Conservation (phyloP, 2,329 filamentous ascomycete genomes). For the Fusarium anthophilum region DNA sequence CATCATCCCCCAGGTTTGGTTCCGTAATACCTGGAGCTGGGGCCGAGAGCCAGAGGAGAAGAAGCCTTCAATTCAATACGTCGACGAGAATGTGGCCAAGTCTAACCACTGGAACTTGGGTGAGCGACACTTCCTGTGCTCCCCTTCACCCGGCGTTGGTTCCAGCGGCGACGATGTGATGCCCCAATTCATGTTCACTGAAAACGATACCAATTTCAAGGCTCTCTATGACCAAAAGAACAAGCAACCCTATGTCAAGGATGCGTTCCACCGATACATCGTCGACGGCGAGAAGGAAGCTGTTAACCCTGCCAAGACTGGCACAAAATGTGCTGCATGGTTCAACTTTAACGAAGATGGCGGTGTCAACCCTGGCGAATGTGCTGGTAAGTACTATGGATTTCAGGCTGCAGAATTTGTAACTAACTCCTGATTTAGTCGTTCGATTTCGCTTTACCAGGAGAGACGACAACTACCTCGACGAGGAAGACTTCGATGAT, state of each 20-base stretch:
- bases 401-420: slow-evolving; percentile 47
- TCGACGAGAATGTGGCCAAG: slow-evolving; percentile 73
- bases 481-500: slow-evolving; percentile 93
- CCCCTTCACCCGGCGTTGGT: slow-evolving; percentile 88
- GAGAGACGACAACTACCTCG: slow-evolving; percentile 79
- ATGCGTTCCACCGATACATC: slow-evolving; percentile 91
- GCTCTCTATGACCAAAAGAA: slow-evolving; percentile 82
- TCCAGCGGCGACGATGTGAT: slow-evolving; percentile 82
- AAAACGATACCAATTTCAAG: slow-evolving; percentile 92
- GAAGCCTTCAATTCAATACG: slow-evolving; percentile 80
- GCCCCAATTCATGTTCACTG: slow-evolving; percentile 88
- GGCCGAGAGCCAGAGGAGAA: slow-evolving; percentile 78
- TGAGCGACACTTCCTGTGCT: slow-evolving; percentile 83
- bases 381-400: slow-evolving; percentile 72
- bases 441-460: slow-evolving; percentile 90
- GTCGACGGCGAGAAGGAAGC: slow-evolving; percentile 82
- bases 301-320: slow-evolving; percentile 80
- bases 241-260: slow-evolving; percentile 86
- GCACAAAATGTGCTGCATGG: slow-evolving; percentile 92
- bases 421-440: slow-evolving; percentile 58
- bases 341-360: slow-evolving; percentile 91
- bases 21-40: slow-evolving; percentile 98
- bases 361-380: slow-evolving; percentile 88
- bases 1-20: slow-evolving; percentile 95
- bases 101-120: slow-evolving; percentile 85